phyloP scores from a whole-genome alignment of 2,329 filamentous ascomycete species.

The Alternaria triticina region DNA sequence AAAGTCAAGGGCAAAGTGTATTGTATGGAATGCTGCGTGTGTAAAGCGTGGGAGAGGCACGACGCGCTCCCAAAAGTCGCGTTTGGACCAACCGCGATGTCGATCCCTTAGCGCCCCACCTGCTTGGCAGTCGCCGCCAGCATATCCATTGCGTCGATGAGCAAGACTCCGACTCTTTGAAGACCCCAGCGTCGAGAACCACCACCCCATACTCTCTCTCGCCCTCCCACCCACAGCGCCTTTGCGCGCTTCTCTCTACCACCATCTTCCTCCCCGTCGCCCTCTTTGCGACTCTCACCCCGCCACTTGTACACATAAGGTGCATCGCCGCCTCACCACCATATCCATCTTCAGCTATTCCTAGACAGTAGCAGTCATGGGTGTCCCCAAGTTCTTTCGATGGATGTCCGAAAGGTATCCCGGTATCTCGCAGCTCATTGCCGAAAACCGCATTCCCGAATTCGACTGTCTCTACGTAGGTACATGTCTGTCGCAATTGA shows the following conservation, averaged over 20 bases:
- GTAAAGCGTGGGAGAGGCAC: conserved; percentile 9
- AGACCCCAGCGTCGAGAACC: conserved; percentile 50
- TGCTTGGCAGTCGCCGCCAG: conserved; percentile 22
- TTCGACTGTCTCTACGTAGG: conserved; percentile 93
- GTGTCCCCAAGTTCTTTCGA: conserved; percentile 93
- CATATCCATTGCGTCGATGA: conserved; percentile 25
- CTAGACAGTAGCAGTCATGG: conserved; percentile 54
- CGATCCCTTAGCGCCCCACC: conserved; percentile 13
- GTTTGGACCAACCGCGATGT: conserved; percentile 13
- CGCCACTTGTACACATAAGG: not conserved
- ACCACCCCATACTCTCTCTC: conserved; percentile 24
- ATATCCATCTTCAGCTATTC: conserved; percentile 19
- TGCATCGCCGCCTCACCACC: conserved; percentile 9
- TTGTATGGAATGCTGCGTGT: not conserved
- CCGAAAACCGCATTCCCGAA: conserved; percentile 97
- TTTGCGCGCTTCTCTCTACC: conserved; percentile 10
- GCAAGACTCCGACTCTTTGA: conserved; percentile 40
- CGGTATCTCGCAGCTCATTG: conserved; percentile 96
- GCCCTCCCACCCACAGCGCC: conserved; percentile 27
- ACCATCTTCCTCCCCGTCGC: conserved; percentile 1
- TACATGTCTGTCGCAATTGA: not conserved
- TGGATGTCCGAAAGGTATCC: conserved; percentile 99
- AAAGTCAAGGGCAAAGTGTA: not conserved
- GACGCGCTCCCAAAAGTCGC: conserved; percentile 26
- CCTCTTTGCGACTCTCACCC: conserved; percentile 4